These are phyloP conservation scores for Sporodiniella umbellata DNA, from an alignment of 371 early-diverging fungal species.

Conservation along the genomic window DNA sequence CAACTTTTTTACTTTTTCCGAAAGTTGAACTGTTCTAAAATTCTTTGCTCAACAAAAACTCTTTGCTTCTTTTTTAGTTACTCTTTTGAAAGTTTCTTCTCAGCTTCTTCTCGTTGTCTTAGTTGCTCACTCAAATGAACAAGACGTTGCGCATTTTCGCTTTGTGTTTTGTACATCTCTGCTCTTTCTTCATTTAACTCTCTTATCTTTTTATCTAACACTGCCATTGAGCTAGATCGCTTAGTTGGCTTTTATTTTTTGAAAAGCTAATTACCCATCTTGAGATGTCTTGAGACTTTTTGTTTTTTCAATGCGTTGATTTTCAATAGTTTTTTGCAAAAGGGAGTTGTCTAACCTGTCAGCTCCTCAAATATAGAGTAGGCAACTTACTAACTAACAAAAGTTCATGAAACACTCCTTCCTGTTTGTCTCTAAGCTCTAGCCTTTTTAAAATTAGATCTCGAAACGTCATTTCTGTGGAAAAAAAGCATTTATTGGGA, in stretches of 20 bases:
- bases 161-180: conserved; percentile 89
- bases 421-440: conserved; percentile 14
- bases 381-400: conserved; percentile 20
- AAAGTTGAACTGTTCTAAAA: conserved; percentile 48
- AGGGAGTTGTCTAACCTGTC: conserved; percentile 23
- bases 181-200: conserved; percentile 83
- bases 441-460: conserved; percentile 20
- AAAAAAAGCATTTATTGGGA: background rate
- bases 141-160: conserved; percentile 86
- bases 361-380: background rate
- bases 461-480: conserved; percentile 18
- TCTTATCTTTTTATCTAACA: conserved; percentile 73
- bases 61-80: conserved; percentile 22
- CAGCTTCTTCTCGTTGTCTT: conserved; percentile 60
- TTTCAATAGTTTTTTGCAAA: conserved; percentile 21
- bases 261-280: background rate
- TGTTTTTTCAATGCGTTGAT: conserved; percentile 12
- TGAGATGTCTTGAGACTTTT: background rate
- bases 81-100: conserved; percentile 68
- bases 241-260: too few species aligned
- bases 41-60: too few species aligned
- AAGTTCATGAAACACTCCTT: conserved; percentile 25
- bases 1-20: conserved; percentile 33
- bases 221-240: conserved; percentile 38
- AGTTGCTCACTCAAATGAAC: conserved; percentile 80